These are phyloP conservation scores for Chiua virens DNA, from an alignment of 768 basidiomycete genomes.

Conservation along the genomic window DNA sequence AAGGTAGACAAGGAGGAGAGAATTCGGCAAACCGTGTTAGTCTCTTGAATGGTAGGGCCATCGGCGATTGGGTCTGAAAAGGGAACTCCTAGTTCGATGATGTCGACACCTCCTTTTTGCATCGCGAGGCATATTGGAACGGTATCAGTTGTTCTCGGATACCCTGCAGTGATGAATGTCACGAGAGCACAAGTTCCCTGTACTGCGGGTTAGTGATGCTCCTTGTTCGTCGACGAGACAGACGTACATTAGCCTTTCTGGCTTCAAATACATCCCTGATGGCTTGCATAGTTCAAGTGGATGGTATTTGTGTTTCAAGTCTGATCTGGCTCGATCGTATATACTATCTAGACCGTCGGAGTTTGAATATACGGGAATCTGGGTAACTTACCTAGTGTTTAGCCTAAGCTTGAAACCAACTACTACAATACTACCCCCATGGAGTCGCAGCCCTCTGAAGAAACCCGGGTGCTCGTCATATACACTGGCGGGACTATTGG, in stretches of 20 bases:
- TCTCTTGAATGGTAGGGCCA: conserved; percentile 89
- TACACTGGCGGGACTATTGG: conserved; percentile 92
- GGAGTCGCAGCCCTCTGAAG: conserved; percentile 46
- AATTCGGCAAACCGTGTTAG: conserved; percentile 70
- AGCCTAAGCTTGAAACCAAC: no score
- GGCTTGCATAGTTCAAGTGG: conserved; percentile 23
- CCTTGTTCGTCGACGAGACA: neutral
- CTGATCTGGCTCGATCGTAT: no score
- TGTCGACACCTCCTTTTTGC: conserved; percentile 90
- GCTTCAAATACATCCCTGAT: conserved; percentile 29
- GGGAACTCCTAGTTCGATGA: conserved; percentile 88
- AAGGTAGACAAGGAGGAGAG: neutral
- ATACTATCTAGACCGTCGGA: neutral
- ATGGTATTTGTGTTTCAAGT: no score
- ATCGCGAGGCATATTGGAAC: conserved; percentile 88
- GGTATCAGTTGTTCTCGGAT: conserved; percentile 75
- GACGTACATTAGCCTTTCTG: conserved; percentile 20
- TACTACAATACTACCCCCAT: no score
- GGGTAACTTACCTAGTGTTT: no score
- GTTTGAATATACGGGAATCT: neutral
- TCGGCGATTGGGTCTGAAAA: conserved; percentile 92
- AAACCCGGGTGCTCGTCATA: conserved; percentile 81
- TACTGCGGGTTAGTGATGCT: conserved; percentile 2
- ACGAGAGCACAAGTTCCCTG: conserved; percentile 58
- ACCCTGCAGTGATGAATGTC: conserved; percentile 95